These are phyloP conservation scores for Aspergillus quadricinctus DNA, from an alignment of 2,329 filamentous ascomycete species.

Conservation along the genomic window DNA sequence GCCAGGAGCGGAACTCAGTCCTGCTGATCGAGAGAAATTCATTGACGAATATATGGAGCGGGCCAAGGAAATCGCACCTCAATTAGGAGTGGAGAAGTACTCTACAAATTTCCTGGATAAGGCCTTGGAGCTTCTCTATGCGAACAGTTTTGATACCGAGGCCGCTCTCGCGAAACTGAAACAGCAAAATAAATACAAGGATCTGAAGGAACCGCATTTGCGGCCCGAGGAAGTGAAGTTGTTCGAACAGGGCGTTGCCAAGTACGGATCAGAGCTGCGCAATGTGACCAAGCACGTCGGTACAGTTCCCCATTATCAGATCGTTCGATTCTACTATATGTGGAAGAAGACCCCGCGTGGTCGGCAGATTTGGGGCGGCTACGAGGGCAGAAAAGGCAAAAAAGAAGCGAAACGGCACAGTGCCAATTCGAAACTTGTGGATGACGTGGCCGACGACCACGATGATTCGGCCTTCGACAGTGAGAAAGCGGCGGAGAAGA, in stretches of 20 bases:
- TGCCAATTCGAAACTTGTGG: constrained; percentile 70
- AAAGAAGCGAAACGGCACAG: constrained; percentile 69
- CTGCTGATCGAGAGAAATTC: constrained; percentile 49
- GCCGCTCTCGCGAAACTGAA: constrained; percentile 67
- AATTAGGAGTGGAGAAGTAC: constrained; percentile 65
- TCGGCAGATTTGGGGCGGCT: constrained; percentile 84
- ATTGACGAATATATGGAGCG: constrained; percentile 73
- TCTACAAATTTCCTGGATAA: constrained; percentile 87
- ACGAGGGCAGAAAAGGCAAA: constrained; percentile 80
- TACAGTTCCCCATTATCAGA: constrained; percentile 71
- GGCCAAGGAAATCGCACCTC: constrained; percentile 60
- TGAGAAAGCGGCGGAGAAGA: constrained; percentile 73
- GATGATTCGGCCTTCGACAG: constrained; percentile 96
- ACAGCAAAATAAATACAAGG: constrained; percentile 61
- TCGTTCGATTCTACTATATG: constrained; percentile 92
- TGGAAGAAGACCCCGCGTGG: constrained; percentile 95
- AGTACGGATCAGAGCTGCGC: constrained; percentile 86
- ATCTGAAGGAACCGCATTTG: constrained; percentile 80
- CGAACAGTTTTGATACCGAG: constrained; percentile 66
- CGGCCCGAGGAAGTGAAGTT: constrained; percentile 75
- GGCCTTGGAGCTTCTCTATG: constrained; percentile 68
- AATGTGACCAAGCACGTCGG: constrained; percentile 75
- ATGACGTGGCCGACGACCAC: constrained; percentile 85
- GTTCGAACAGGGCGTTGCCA: constrained; percentile 86
- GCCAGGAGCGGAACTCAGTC: constrained; percentile 31